phyloP scores from a whole-genome alignment of 257 asterid genomes.

The Anisodus acutangulus region DNA sequence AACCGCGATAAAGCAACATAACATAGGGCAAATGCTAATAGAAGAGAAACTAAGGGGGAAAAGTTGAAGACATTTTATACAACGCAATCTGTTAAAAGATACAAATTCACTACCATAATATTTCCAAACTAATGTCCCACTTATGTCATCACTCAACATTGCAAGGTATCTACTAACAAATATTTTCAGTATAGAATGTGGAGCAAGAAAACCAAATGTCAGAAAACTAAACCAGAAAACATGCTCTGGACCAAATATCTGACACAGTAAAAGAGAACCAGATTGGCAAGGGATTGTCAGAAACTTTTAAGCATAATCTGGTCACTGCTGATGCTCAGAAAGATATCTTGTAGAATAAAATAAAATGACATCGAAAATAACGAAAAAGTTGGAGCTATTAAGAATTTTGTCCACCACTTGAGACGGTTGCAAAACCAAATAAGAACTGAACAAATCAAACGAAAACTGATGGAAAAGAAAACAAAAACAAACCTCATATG shows the following conservation, averaged over 20 bases:
- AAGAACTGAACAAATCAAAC: neutral
- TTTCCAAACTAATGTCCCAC: neutral
- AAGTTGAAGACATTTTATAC: neutral
- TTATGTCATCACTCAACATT: neutral
- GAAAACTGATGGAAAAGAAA: neutral
- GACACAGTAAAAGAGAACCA: neutral
- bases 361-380: neutral
- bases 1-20: neutral
- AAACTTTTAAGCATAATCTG: neutral
- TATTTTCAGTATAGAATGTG: neutral
- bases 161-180: neutral
- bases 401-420: neutral
- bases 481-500: constrained; percentile 74
- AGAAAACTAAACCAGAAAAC: neutral
- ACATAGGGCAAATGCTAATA: neutral
- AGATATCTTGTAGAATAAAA: neutral
- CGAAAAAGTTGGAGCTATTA: neutral
- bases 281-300: neutral
- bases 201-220: neutral
- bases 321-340: neutral
- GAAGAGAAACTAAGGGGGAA: neutral
- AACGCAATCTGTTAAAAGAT: neutral
- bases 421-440: constrained; percentile 1
- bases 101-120: neutral
- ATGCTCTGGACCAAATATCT: neutral